Conservation (phyloP, 495 filamentous ascomycete species). For the Thermothielavioides terrestris region DNA sequence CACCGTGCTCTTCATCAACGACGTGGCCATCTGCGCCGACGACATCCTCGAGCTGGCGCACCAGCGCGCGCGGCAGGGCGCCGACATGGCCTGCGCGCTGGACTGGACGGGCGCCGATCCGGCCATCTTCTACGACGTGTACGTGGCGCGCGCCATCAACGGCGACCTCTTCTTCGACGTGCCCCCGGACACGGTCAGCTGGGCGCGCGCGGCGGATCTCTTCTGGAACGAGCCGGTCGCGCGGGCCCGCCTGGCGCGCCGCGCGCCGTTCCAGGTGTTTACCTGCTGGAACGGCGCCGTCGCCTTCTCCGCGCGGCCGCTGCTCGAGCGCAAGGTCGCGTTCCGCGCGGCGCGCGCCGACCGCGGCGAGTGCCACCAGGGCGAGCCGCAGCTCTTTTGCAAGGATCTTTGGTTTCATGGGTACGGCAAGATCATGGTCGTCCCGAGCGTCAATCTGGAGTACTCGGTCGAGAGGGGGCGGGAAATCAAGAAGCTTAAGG, state of each 20-base stretch:
- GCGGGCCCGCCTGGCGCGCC: constrained; percentile 16
- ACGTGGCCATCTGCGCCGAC: constrained; percentile 39
- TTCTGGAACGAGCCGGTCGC: constrained; percentile 36
- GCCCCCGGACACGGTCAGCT: constrained; percentile 29
- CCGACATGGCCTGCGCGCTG: constrained; percentile 47
- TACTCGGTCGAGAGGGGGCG: constrained; percentile 30
- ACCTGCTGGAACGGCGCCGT: constrained; percentile 48
- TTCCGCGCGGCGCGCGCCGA: constrained; percentile 31
- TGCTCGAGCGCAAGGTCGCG: constrained; percentile 23
- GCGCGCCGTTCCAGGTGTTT: constrained; percentile 45
- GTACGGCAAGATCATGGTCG: constrained; percentile 38
- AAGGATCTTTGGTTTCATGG: constrained; percentile 38
- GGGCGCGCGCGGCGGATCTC: constrained; percentile 34
- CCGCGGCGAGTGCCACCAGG: constrained; percentile 34
- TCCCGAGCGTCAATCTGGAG: constrained; percentile 41
- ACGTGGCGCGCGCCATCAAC: constrained; percentile 40
- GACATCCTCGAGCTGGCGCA: constrained; percentile 46
- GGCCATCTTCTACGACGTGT: constrained; percentile 43
- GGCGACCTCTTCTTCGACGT: constrained; percentile 46
- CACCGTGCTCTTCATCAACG: constrained; percentile 43
- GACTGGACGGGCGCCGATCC: constrained; percentile 38
- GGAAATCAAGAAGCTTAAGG: constrained; percentile 32
- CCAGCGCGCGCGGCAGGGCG: constrained; percentile 32
- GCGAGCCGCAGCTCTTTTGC: constrained; percentile 40
- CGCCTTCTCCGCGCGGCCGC: constrained; percentile 20